Evolutionary conservation across 192 early-diverging fungal species (phyloP), one percentile per base, ranked within the genome.

Genomic region (Coemansia pectinata): DNA sequence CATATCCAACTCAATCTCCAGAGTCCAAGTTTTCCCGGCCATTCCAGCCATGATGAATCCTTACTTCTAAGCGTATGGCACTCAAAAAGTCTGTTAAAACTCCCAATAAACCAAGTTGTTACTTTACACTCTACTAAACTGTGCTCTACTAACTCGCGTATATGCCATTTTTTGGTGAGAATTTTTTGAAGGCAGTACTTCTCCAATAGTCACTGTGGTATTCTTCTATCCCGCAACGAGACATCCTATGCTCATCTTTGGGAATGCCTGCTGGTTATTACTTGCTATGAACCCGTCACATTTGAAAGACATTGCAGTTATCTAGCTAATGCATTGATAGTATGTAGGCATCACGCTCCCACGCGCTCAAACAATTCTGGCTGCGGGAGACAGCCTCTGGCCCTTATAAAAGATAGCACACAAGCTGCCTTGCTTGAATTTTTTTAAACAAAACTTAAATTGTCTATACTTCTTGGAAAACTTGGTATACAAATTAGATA

Each of bases 1-100:
- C 15, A 23, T 74, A 14, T 83, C 80, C 17, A 77, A 83, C 63
- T 74, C 75, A 2, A 62, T 83, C 40, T 74, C 80, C 23, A 69
- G 67, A 10, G 62, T 67, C 33, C 79, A 81, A 29, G 66, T 73
- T 10, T 76, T 81, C 41, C 67, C 73, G 4, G 66, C 44, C 3
- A 23, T 38, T 6, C 66, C 65, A 12, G 72, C 38, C 9, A 29
- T 45, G 39, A 36, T 67, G 8, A 25, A 38, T 29, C 66, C 66
- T 29, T 42, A 58, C 36, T 17, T 67, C 25, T 67, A 29, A 29
- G 48, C 12, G 7, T 63, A 52, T 34, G 8, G 4, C 10, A 31
- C 33, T 50, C 34, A 8, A 19, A 12, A 38, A 25, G 2, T 36
- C 27, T 52, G 15, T 48, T 50, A 11, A 23, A 23, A 9, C 25